phyloP scores from a whole-genome alignment of 495 filamentous ascomycete species.

The Penicillium parvum region DNA sequence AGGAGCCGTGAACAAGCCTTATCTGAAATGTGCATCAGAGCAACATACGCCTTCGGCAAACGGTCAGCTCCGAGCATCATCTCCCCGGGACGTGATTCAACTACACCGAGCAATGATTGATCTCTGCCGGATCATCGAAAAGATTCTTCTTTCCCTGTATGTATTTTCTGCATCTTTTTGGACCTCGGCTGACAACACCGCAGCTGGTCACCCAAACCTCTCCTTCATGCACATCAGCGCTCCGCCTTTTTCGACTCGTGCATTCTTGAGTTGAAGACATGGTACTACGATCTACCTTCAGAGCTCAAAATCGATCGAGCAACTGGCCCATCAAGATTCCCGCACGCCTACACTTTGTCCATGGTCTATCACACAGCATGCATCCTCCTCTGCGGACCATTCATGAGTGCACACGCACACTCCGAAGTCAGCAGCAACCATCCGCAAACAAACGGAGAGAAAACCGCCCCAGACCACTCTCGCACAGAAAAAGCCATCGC shows the following conservation, averaged over 20 bases:
- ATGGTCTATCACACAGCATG: constrained; percentile 29
- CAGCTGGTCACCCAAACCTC: constrained; percentile 28
- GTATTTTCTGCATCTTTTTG: neutral
- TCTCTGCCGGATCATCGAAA: constrained; percentile 26
- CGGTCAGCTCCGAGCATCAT: constrained; percentile 15
- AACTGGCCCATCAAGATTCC: constrained; percentile 14
- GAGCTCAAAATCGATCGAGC: constrained; percentile 17
- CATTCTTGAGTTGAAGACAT: constrained; percentile 26
- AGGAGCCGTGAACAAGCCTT: constrained; percentile 26
- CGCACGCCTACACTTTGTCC: constrained; percentile 24
- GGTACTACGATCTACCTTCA: constrained; percentile 25
- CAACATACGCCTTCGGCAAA: constrained; percentile 14
- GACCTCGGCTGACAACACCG: neutral
- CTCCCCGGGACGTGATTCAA: constrained; percentile 13
- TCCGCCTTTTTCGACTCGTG: constrained; percentile 23
- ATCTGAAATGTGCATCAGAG: constrained; percentile 12
- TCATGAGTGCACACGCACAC: constrained; percentile 3
- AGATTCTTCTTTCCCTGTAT: constrained; percentile 25
- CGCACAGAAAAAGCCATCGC: constrained; percentile 6
- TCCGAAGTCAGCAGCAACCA: neutral
- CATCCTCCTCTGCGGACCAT: constrained; percentile 25
- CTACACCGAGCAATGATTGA: constrained; percentile 26
- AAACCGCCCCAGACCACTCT: neutral
- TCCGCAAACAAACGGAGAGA: neutral
- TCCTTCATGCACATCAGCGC: constrained; percentile 14